phyloP scores from a whole-genome alignment of 768 basidiomycete genomes.

The Termitomyces sp. region DNA sequence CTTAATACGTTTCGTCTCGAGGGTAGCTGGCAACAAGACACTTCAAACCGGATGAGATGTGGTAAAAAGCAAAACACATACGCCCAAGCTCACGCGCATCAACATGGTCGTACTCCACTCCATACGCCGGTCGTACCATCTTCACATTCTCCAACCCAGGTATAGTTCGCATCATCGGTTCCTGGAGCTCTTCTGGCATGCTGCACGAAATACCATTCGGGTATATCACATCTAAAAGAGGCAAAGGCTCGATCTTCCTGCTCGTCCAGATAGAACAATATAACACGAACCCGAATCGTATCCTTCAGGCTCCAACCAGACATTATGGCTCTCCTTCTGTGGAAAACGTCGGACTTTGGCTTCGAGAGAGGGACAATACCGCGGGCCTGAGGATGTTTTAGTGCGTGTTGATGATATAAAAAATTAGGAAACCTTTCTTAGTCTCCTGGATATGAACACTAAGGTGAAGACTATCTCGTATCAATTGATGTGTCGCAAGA shows the following conservation, averaged over 20 bases:
- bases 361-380: slow-evolving; percentile 90
- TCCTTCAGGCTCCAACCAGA: slow-evolving; percentile 93
- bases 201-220: slow-evolving; percentile 89
- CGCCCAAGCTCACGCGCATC: slow-evolving; percentile 77
- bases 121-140: slow-evolving; percentile 83
- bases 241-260: background rate
- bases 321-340: slow-evolving; percentile 59
- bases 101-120: slow-evolving; percentile 89
- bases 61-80: slow-evolving; percentile 28
- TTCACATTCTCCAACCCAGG: slow-evolving; percentile 80
- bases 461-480: slow-evolving; percentile 68
- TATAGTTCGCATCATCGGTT: slow-evolving; percentile 77
- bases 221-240: slow-evolving; percentile 67
- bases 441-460: slow-evolving; percentile 88
- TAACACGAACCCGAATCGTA: slow-evolving; percentile 66
- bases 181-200: slow-evolving; percentile 81
- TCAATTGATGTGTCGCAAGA: slow-evolving; percentile 63
- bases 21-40: slow-evolving; percentile 44
- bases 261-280: background rate
- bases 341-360: slow-evolving; percentile 80
- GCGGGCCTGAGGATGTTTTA: slow-evolving; percentile 49
- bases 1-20: slow-evolving; percentile 82
- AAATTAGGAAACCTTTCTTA: slow-evolving; percentile 54
- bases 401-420: background rate
- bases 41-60: background rate